Base-by-base conservation (phyloP, 2,329 filamentous ascomycete genomes). In the Boeremia lycopersici region DNA sequence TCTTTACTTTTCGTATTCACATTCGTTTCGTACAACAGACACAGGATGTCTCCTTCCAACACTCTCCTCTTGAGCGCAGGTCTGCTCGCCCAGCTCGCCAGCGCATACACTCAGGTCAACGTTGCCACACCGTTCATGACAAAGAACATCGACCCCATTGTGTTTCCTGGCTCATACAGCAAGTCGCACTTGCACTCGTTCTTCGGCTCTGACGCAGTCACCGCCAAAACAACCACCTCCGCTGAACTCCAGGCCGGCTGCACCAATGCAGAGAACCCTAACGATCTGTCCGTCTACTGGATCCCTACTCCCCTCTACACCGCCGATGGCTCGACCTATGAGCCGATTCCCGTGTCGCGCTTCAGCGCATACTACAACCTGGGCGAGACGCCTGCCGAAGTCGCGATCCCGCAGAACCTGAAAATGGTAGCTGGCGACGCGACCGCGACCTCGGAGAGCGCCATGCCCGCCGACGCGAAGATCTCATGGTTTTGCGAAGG, bases 301-400 rank as follows among this genome's bases (percentile, higher is more conserved):
- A 70, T 75, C 0, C 78, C 78, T 0, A 80, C 78, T 0, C 69
- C 79, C 13, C 71, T 77, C 1, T 75, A 73, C 60, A 74, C 72
- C 33, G 61, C 72, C 19, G 68, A 71, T 31, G 63, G 55, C n/a
- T 74, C 69, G 31, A 75, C 62, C 7, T 69, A 74, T 73, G 11
- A 72, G 61, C 48, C 65, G 67, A 42, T 69, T 0, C 67, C 67
- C 12, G 59, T 72, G 29, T 63, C 58, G 49, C 74, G 76, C 47
- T 81, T 82, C 71, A 77, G 70, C 33, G 77, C 79, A 15, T 81
- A 81, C 69, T 81, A 81, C 67, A 77, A 75, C 29, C 70, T 78
- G 17, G 68, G 68, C 44, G 67, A 71, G 53, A 72, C 74, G 5
- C 68, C 74, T 15, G 78, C 78, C 25, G 78, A 81, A 56, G 66